Evolutionary conservation across 2,329 filamentous ascomycete species (phyloP), one percentile per base, ranked within the genome.

Genomic region (Colletotrichum sp.): DNA sequence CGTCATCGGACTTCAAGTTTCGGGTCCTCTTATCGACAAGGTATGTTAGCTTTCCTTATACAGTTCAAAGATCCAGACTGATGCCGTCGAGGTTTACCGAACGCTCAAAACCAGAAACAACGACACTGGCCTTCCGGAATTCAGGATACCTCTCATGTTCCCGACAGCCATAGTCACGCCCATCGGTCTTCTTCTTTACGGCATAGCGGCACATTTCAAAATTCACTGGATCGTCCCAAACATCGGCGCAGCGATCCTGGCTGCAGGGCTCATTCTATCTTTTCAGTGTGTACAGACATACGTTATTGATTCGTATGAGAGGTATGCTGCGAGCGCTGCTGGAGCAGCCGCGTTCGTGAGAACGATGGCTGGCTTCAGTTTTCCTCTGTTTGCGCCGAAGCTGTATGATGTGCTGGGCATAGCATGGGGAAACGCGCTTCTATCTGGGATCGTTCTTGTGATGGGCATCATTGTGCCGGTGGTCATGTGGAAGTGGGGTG

Each of bases 211-310:
- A 0, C 79, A 90, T 34, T 78, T 83, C 5, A 77, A 82, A 4
- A 77, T 84, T 1, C 87, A 89, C 79, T 90, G 88, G 88, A 85
- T 88, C 30, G 82, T 91, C 7, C 90, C 91, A 0, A 91, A 93
- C 74, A 85, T 93, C 43, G 92, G 91, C 2, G 89, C 89, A 9
- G 83, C 78, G 0, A 79, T 85, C 1, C 82, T 86, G 21, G 78
- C 90, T 0, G 82, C 87, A 1, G 91, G 90, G 0, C 87, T 90
- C 69, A 89, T 92, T 62, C 85, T 90, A 1, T 85, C 87, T 0
- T 93, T 92, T 76, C 89, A 90, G 80, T 89, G 89, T 28, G 87
- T 89, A 38, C 89, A 91, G 77, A 90, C 90, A 0, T 92, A 92
- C 71, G 85, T 92, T 3, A 87, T 78, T 16, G 75, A 78, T 65